Evolutionary conservation across 176 grass and related monocot species (phyloP), one percentile per base, ranked within the genome.

Genomic region (Juncus effusus): DNA sequence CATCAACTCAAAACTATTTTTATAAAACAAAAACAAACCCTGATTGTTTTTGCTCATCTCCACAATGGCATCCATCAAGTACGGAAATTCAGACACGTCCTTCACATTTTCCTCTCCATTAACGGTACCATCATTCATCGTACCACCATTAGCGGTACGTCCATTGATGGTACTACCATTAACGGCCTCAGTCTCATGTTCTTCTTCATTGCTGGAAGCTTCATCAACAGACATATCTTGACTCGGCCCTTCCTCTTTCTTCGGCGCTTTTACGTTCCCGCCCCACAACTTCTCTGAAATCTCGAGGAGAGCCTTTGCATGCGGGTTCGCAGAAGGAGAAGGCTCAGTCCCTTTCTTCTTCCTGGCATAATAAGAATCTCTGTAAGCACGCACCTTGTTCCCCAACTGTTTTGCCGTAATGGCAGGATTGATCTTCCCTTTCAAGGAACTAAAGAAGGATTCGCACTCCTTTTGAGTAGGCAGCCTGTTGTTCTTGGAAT

Each of bases 1-100:
- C 3, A 94, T 39, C 75, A 60, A 68, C 39, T 39, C 62, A 2
- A 88, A 72, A 6, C 75, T 63, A 36, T 76, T 69, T 69, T 88
- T 88, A 59, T 84, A 74, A 6, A 75, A 7, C 3, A 75, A 77
- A 0, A 16, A 38, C 10, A 52, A 7, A 2, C 16, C 40, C 45
- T 41, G 54, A 41, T 78, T 59, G 42, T 84, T 14, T 42, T 19
- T 36, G 16, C 1, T 65, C 5, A 88, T 51, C 56, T 73, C 78
- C 56, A 84, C 84, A 1, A 28, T 28, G 19, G 19, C 19, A 28
- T 28, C 19, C 19, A 28, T 28, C 19, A 28, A 28, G 19, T 28
- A 28, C 1, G 19, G 19, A 28, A 28, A 28, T 28, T 28, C 19
- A 1, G 19, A 28, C 19, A 28, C 19, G 19, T 28, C 19, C 19